Base-by-base conservation (phyloP, 148 eudicot species). In the Silene latifolia region DNA sequence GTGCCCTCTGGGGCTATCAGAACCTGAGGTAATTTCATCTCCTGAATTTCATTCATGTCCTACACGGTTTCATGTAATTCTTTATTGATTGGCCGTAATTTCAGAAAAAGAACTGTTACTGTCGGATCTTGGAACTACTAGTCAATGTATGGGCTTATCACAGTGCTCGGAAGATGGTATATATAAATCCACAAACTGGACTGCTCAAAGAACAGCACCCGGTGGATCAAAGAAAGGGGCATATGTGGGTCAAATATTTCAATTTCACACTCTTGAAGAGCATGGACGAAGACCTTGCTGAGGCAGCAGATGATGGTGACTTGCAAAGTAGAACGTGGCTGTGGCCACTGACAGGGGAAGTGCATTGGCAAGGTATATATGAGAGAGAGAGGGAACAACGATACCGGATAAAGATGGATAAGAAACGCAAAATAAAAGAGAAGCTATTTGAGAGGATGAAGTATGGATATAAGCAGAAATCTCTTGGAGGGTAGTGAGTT, bases 131-230 rank as follows among this genome's bases (percentile, higher is more conserved):
- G 80, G 97, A 92, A 81, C 85, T 89, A 75, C 76, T 95, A 47
- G 96, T 95, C 74, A 95, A 95, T 76, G 99, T 95, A 4, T 95
- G 99, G 99, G 97, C 96, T n/a, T 95, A 95, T 81, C 99, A 95
- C 64, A 90, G 99, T 85, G 97, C 88, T 20, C 79, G 97, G 29
- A 92, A 80, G 80, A 90, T 95, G 97, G 86, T 92, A 42, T 92
- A 89, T 80, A 80, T 95, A 8, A 84, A 95, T 76, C 97, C 99
- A 47, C 84, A 70, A 65, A 78, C 91, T 1, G 99, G 99, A 53
- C 42, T 74, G 25, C 69, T 95, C 72, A 78, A 88, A 87, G 99
- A 95, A 79, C 97, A 95, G 68, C 99, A 95, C 77, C 94, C 96
- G 47, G 69, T 95, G 46, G 89, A 75, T 48, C 89, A 86, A 67